phyloP scores from a whole-genome alignment of 2,329 filamentous ascomycete genomes.

The Botrytis porri region DNA sequence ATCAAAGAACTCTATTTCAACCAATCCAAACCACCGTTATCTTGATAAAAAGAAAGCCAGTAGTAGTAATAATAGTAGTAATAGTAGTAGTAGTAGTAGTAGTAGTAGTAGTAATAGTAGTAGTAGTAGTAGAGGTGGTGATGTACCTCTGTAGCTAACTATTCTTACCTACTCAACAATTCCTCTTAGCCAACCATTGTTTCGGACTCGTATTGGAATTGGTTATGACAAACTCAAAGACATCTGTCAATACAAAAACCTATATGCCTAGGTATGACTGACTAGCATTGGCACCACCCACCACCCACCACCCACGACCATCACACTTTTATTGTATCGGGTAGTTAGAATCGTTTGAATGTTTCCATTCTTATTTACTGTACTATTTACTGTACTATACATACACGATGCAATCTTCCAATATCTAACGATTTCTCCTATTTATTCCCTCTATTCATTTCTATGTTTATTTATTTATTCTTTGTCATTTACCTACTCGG shows the following conservation, averaged over 20 bases:
- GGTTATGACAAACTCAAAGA: not conserved
- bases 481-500: too few species aligned
- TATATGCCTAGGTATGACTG: too few species aligned
- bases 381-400: too few species aligned
- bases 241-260: not conserved
- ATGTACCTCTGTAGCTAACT: not conserved
- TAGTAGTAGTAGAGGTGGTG: not conserved
- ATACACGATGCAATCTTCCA: not conserved
- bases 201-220: not conserved
- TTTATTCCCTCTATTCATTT: not conserved
- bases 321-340: not conserved
- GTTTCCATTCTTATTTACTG: not conserved
- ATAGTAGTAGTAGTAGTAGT: too few species aligned
- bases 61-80: too few species aligned
- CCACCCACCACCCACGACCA: too few species aligned
- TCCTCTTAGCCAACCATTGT: not conserved
- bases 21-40: not conserved
- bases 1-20: not conserved
- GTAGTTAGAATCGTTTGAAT: not conserved
- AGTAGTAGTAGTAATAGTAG: too few species aligned
- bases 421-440: not conserved
- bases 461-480: not conserved
- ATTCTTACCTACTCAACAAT: not conserved
- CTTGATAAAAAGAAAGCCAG: not conserved
- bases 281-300: conserved; percentile 1